Evolutionary conservation across 805 yeast species (phyloP).

Genomic region (Yarrowia hollandica): DNA sequence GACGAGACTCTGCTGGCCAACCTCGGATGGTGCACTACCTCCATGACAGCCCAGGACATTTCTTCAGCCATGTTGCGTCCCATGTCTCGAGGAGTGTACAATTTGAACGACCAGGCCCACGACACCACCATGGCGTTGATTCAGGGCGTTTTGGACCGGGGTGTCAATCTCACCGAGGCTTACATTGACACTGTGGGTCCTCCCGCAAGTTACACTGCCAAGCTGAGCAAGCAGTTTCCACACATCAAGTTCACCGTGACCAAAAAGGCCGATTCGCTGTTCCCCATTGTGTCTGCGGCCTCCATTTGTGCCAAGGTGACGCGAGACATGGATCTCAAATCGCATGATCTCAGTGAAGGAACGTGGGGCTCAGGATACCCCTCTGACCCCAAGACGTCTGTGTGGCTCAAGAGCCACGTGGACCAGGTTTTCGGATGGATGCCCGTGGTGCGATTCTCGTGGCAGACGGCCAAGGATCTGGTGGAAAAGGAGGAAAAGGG

Average conservation of each 20-base stretch:
- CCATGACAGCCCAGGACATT: constrained; percentile 84
- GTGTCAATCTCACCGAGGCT: constrained; percentile 66
- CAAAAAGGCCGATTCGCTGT: constrained; percentile 91
- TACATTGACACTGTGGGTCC: constrained; percentile 98
- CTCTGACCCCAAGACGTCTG: constrained; percentile 81
- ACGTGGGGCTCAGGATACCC: constrained; percentile 93
- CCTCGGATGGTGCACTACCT: constrained; percentile 86
- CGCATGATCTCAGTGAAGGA: constrained; percentile 34
- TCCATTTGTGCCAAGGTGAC: constrained; percentile 96
- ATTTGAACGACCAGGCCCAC: constrained; percentile 94
- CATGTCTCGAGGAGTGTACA: constrained; percentile 53
- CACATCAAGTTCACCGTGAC: constrained; percentile 71
- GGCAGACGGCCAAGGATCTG: constrained; percentile 89
- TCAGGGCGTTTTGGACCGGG: constrained; percentile 57
- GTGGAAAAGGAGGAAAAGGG: constrained; percentile 55
- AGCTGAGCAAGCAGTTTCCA: constrained; percentile 71
- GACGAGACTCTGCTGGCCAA: constrained; percentile 50
- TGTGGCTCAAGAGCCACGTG: constrained; percentile 65
- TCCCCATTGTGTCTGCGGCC: constrained; percentile 91
- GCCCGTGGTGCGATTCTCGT: constrained; percentile 72
- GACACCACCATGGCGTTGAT: constrained; percentile 86
- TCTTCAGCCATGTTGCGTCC: constrained; percentile 83
- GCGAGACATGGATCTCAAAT: constrained; percentile 62
- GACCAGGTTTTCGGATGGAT: constrained; percentile 88
- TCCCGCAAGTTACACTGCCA: constrained; percentile 77